Evolutionary conservation across 2,329 filamentous ascomycete species (phyloP), one percentile per base, ranked within the genome.

Genomic region (Calonectria leucothoes): DNA sequence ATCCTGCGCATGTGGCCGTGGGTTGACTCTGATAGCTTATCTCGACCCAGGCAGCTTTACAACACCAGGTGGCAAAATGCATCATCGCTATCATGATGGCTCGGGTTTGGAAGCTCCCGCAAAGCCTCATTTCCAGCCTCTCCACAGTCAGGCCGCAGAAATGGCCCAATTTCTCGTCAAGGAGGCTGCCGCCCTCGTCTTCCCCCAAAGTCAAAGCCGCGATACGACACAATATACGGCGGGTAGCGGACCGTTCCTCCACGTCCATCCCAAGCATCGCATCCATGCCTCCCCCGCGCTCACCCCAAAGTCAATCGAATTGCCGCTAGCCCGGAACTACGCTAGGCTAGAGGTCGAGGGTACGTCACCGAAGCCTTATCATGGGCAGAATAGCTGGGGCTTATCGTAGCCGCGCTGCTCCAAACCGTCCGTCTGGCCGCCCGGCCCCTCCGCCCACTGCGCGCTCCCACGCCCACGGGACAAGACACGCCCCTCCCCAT

Each of bases 301-400:
- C 27, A 52, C 27, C 33, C 48, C 64, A 52, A 66, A 51, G 64
- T n/a, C 48, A 52, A 52, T 64, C 59, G 49, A 66, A 45, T 33
- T 49, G 55, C 66, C 61, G 42, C 69, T 71, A 67, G n/a, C 39
- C 42, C 37, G 31, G 42, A 63, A 67, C 64, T 35, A 25, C 42
- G 23, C 68, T 63, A 49, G 45, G 52, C 35, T 15, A 42, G 12
- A 31, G 33, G 25, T 48, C 65, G 31, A 39, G 25, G 15, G 42
- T 70, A 80, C 78, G 78, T 80, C 78, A 79, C 78, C 74, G 75
- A 80, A 75, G 76, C 75, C 78, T 79, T 79, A 79, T 80, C 78
- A 73, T 61, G 17, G 55, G 37, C 33, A 57, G 27, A 48, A 61
- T 49, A 61, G 39, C 70, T 72, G 55, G 51, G 66, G 61, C 78